These are phyloP conservation scores for Artomyces pyxidatus DNA, from an alignment of 768 basidiomycete genomes.

Conservation along the genomic window DNA sequence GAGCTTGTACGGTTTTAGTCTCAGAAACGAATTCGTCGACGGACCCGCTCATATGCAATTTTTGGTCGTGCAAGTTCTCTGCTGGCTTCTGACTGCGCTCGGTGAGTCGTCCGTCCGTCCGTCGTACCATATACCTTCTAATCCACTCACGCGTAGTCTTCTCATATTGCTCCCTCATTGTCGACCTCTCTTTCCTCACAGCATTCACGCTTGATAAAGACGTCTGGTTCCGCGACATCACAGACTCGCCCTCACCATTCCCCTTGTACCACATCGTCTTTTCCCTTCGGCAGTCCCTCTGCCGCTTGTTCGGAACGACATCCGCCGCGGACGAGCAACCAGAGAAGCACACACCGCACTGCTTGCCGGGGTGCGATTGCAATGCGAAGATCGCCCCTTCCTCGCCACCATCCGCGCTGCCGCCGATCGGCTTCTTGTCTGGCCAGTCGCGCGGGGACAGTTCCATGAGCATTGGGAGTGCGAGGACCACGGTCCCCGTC, in stretches of 20 bases:
- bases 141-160: slow-evolving; percentile 4
- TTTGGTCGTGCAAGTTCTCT: slow-evolving; percentile 8
- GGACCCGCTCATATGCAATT: background rate
- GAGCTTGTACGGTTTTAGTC: slow-evolving; percentile 8
- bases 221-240: slow-evolving; percentile 16
- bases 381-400: slow-evolving; percentile 11
- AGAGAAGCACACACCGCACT: slow-evolving; percentile 1
- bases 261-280: slow-evolving; percentile 7
- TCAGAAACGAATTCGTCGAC: background rate
- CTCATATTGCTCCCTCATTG: slow-evolving; percentile 7
- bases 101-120: slow-evolving; percentile 2
- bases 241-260: slow-evolving; percentile 16
- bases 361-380: slow-evolving; percentile 14
- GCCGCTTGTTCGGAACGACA: background rate
- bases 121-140: background rate
- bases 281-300: slow-evolving; percentile 1
- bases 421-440: slow-evolving; percentile 4
- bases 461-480: background rate
- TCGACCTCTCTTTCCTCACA: slow-evolving; percentile 6
- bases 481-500: slow-evolving; percentile 7
- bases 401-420: slow-evolving; percentile 9
- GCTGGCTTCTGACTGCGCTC: slow-evolving; percentile 11
- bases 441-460: background rate
- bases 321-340: background rate
- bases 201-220: slow-evolving; percentile 13